Base-by-base conservation (phyloP, 805 yeast genomes). In the Brettanomyces nanus region DNA sequence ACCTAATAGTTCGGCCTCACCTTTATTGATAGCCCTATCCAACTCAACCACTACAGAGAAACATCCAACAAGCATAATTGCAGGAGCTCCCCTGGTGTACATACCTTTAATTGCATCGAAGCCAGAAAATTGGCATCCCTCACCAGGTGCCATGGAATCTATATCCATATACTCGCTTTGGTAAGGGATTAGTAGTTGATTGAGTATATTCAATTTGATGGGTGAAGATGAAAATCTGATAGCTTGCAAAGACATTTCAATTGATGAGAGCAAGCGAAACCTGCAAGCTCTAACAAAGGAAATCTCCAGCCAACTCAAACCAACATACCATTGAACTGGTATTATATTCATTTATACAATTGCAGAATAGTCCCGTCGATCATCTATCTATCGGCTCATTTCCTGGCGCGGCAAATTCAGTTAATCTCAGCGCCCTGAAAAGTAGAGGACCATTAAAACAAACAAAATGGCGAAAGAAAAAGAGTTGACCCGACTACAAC, bases 1-100 rank as follows among this genome's bases (percentile, higher is more conserved):
- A 14, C 46, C 53, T 41, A 65, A 56, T 25, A 54, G 51, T 6
- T 28, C 33, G 14, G 31, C 21, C 3, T 51, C 43, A 2, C 55
- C 57, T 22, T 42, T 46, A 26, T 44, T 54, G 35, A 64, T 34
- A 40, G 52, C 51, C 53, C 50, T 50, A 39, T 60, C 61, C 3
- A 75, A 59, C 46, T 90, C 96, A n/a, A 83, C 77, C 2, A 85
- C 80, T 3, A 90, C 72, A 2, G 95, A 75, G 42, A 89, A 70
- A 1, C 87, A 78, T 4, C 95, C 97, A 3, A 90, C 97, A 41
- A 90, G 85, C 44, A 97, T 97, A 54, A 90, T 90, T 1, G 97
- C 97, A 0, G 98, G 98, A 0, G 98, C 98, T 28, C 98, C 98
- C 56, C 98, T 71, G 4, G 94, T 97, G 51, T 85, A 87, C 98